A percentile compares a stretch with the other conserved stretches of the same genome.
These are phyloP conservation scores for Syzygium aromaticum DNA, from an alignment of 345 rosid genomes.

Conservation along the genomic window DNA sequence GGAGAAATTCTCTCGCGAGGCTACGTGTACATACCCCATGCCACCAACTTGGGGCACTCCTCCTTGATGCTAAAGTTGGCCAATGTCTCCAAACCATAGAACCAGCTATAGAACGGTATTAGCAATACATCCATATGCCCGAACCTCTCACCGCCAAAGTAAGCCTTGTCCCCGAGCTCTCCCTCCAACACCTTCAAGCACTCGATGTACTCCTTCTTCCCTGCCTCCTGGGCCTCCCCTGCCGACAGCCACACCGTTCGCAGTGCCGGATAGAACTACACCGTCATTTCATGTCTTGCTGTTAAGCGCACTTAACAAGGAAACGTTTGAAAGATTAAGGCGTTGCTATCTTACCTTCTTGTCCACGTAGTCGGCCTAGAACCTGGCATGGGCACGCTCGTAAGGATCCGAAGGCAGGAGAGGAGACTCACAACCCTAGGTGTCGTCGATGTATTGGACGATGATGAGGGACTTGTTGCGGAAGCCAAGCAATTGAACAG, in stretches of 20 bases:
- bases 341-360: background rate
- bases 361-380: slow-evolving; percentile 6
- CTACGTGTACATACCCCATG: background rate
- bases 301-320: background rate
- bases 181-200: slow-evolving; percentile 2
- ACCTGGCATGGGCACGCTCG: background rate
- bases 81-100: slow-evolving; percentile 1
- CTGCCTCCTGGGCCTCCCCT: background rate
- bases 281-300: too few species aligned
- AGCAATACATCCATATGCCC: slow-evolving; percentile 8
- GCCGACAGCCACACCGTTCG: background rate
- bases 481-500: too few species aligned
- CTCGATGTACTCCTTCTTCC: slow-evolving; percentile 4
- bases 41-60: slow-evolving; percentile 10
- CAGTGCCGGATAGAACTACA: background rate
- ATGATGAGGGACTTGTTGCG: background rate
- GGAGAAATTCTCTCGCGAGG: background rate
- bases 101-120: slow-evolving; percentile 6
- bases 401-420: slow-evolving; percentile 7
- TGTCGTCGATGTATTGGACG: slow-evolving; percentile 7
- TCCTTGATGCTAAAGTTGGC: slow-evolving; percentile 6
- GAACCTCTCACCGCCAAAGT: slow-evolving; percentile 6
- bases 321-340: background rate
- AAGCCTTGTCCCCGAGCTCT: slow-evolving; percentile 16
- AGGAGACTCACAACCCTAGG: background rate